Base-by-base conservation (phyloP, 2,329 filamentous ascomycete species). In the Claviceps citrina region DNA sequence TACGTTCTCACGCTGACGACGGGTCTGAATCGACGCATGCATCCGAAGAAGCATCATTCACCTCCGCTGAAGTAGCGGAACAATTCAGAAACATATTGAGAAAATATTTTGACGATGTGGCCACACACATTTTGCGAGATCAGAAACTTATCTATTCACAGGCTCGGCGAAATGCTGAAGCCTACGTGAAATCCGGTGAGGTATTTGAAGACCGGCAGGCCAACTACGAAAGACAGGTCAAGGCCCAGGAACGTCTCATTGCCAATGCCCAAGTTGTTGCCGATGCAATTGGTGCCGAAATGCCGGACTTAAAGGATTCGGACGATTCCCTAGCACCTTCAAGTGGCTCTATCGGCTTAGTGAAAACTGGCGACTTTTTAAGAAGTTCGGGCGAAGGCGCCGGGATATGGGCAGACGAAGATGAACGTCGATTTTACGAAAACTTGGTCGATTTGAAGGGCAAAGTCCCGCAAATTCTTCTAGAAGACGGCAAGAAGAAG, bases 351-450 rank as follows among this genome's bases (percentile, higher is more conserved):
- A 95, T 98, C 51, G 91, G 91, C 26, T 73, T 96, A 30, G 82
- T 96, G 50, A 96, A 95, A 62, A 82, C 87, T 9, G 84, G 85
- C 1, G 89, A 96, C 50, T 96, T 95, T 53, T 68, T 96, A 30
- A 81, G 85, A 28, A 87, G 86, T 10, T 84, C 93, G 56, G 81
- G 80, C 18, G 89, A 96, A 43, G 87, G 86, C 16, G 75, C 87
- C 19, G 91, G 91, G 0, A 96, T 98, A 46, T 98, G 91, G 91
- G 87, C 95, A 63, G 91, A 98, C 51, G 91, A 98, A 54, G 91
- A 98, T 40, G 89, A 98, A 61, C 78, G 91, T 44, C 83, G 91
- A 44, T 98, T 98, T 58, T 98, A 98, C 62, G 91, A 98, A 65
- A 96, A 95, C 47, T 62, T 98, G 9, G 82, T 93, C 10, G 91